Conservation (phyloP, 495 filamentous ascomycete genomes). For the Penicillium canariense region DNA sequence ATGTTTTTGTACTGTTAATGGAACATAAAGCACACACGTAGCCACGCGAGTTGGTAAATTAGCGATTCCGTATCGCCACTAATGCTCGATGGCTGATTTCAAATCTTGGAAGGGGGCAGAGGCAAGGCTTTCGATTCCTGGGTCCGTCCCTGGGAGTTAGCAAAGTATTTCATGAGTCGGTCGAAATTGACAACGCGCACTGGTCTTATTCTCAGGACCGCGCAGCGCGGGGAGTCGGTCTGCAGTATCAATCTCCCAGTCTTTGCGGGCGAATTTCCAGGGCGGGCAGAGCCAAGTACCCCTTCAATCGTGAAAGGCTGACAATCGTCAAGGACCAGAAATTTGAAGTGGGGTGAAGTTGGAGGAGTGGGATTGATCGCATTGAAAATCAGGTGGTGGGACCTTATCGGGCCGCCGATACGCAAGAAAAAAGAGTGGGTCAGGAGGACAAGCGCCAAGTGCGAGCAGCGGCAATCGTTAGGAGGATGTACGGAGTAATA, state of each 20-base stretch:
- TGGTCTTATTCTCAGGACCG: background rate
- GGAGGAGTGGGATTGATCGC: conserved; percentile 3
- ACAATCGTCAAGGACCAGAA: too few species aligned
- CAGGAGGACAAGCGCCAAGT: background rate
- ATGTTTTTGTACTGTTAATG: conserved; percentile 18
- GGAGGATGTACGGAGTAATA: too few species aligned
- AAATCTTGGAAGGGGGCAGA: background rate
- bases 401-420: conserved; percentile 19
- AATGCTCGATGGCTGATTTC: background rate
- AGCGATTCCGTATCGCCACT: background rate
- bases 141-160: background rate
- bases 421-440: conserved; percentile 18
- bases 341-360: conserved; percentile 1
- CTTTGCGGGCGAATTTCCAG: too few species aligned
- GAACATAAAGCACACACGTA: background rate
- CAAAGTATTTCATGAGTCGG: background rate
- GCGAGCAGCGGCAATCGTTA: background rate
- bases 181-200: background rate
- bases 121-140: background rate
- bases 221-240: background rate
- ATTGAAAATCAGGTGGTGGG: background rate
- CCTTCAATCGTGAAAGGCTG: too few species aligned
- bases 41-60: background rate
- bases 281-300: too few species aligned
- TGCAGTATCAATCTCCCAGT: background rate